Evolutionary conservation across 148 eudicot species (phyloP).

Genomic region (Vaccinium corymbosum): DNA sequence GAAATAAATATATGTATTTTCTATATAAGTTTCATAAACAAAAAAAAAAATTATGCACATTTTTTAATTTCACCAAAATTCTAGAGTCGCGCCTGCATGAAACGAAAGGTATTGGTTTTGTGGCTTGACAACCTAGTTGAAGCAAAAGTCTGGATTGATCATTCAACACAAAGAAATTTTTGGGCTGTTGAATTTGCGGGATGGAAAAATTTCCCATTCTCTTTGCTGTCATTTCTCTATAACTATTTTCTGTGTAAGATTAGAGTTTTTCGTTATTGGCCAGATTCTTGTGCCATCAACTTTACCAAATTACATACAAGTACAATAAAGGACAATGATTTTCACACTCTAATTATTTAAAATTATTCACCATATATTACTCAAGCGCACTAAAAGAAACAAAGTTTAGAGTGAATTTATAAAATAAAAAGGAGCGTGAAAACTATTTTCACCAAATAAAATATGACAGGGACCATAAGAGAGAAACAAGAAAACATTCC

Average conservation of each 20-base stretch:
- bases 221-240: neutral
- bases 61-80: neutral
- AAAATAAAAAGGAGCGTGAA: no score
- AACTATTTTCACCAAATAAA: neutral
- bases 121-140: neutral
- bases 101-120: neutral
- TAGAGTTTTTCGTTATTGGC: neutral
- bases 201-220: neutral
- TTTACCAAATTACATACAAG: neutral
- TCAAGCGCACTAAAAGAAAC: neutral
- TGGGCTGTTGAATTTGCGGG: neutral
- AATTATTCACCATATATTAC: neutral
- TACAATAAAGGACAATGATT: neutral
- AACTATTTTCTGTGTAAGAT: neutral
- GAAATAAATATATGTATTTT: neutral
- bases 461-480: neutral
- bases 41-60: neutral
- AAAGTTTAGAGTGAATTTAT: neutral
- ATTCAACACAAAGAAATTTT: neutral
- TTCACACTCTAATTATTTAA: neutral
- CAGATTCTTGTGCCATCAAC: neutral
- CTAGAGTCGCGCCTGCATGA: neutral
- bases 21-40: neutral
- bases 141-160: neutral
- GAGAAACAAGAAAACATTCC: neutral